These are phyloP conservation scores for Sodiomyces alkalinus DNA, from an alignment of 2,329 filamentous ascomycete genomes.

Conservation along the genomic window DNA sequence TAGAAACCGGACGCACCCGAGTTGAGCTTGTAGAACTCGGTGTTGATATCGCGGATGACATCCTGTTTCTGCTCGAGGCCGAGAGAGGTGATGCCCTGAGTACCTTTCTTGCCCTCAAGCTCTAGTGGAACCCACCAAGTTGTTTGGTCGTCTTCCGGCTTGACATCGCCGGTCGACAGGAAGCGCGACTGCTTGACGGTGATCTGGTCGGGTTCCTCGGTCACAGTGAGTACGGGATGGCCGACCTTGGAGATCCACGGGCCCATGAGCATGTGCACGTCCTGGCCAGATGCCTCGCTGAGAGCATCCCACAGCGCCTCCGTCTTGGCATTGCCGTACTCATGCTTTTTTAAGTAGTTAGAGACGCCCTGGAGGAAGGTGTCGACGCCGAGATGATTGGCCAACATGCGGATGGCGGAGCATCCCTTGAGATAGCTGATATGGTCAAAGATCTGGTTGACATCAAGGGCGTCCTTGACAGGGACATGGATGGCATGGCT, in stretches of 20 bases:
- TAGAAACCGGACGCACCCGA: slow-evolving; percentile 78
- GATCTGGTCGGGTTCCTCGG: slow-evolving; percentile 72
- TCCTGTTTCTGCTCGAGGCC: slow-evolving; percentile 65
- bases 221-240: slow-evolving; percentile 76
- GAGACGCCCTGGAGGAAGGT: slow-evolving; percentile 84
- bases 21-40: slow-evolving; percentile 89
- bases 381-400: slow-evolving; percentile 73
- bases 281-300: slow-evolving; percentile 71
- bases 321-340: slow-evolving; percentile 82
- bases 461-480: slow-evolving; percentile 75
- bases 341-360: slow-evolving; percentile 75
- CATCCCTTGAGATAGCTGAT: slow-evolving; percentile 96
- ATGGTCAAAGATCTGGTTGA: slow-evolving; percentile 94
- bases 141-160: slow-evolving; percentile 79
- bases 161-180: slow-evolving; percentile 80
- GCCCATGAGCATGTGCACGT: slow-evolving; percentile 78
- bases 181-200: slow-evolving; percentile 76
- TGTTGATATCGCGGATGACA: slow-evolving; percentile 58
- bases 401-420: slow-evolving; percentile 92
- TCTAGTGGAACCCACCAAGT: slow-evolving; percentile 93
- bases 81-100: slow-evolving; percentile 44
- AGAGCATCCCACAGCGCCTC: slow-evolving; percentile 83
- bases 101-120: slow-evolving; percentile 58
- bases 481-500: slow-evolving; percentile 95
- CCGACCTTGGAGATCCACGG: slow-evolving; percentile 94